phyloP scores from a whole-genome alignment of 192 early-diverging fungal species.

The Lunasporangiospora selenospora region DNA sequence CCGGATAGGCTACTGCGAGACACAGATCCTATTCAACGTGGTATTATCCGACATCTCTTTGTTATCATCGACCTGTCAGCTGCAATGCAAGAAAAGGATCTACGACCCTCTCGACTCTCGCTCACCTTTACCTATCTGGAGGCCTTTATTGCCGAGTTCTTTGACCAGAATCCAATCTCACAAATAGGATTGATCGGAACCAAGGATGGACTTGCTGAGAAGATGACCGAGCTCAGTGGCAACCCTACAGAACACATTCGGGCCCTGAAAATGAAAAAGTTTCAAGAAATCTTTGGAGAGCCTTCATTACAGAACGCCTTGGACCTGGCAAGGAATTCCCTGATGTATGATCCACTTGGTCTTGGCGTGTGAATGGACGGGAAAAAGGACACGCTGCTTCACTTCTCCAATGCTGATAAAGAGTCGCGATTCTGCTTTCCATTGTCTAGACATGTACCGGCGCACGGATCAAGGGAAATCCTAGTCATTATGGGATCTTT shows the following conservation, averaged over 20 bases:
- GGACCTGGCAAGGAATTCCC: constrained; percentile 77
- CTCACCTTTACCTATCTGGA: constrained; percentile 69
- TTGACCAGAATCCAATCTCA: constrained; percentile 95
- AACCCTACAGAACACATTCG: constrained; percentile 83
- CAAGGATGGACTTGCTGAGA: constrained; percentile 86
- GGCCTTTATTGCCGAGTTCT: constrained; percentile 86
- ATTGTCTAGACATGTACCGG: constrained; percentile 72
- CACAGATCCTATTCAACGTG: constrained; percentile 75
- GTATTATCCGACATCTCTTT: constrained; percentile 85
- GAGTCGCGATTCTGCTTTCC: neutral
- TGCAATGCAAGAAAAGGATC: constrained; percentile 85
- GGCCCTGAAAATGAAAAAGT: constrained; percentile 68
- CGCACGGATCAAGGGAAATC: constrained; percentile 89
- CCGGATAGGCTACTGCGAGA: constrained; percentile 62
- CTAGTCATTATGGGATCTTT: constrained; percentile 88
- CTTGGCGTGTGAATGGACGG: neutral
- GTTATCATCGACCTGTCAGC: constrained; percentile 85
- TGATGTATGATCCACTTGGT: constrained; percentile 50
- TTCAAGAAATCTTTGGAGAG: constrained; percentile 80
- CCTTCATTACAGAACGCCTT: constrained; percentile 94
- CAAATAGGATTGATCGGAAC: constrained; percentile 86
- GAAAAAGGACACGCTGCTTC: too few species aligned
- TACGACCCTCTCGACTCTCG: constrained; percentile 83
- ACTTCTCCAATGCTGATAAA: too few species aligned
- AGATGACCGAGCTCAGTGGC: constrained; percentile 84